Conservation (phyloP, 371 early-diverging fungal species). For the Mucor circinelloides region DNA sequence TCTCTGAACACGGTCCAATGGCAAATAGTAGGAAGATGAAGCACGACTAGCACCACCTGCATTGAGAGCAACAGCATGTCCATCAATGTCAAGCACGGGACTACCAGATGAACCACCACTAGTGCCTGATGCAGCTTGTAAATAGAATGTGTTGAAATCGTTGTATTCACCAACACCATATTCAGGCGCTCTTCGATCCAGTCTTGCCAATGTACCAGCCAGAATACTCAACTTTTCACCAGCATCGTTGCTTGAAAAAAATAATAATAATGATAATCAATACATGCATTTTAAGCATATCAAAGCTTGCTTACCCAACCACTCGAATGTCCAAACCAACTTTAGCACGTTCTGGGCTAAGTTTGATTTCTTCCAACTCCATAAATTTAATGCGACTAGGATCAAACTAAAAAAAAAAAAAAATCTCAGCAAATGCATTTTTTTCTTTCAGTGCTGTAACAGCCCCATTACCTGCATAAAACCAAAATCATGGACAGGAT, state of each 20-base stretch:
- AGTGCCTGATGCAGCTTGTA: slow-evolving; percentile 72
- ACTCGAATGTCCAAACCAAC: slow-evolving; percentile 87
- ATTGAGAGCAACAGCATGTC: slow-evolving; percentile 72
- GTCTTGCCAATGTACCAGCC: slow-evolving; percentile 77
- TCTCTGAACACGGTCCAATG: slow-evolving; percentile 33
- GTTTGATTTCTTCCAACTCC: slow-evolving; percentile 68
- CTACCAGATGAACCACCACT: slow-evolving; percentile 52
- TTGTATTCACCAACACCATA: slow-evolving; percentile 65
- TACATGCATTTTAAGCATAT: too few species aligned
- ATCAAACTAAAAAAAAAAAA: slow-evolving; percentile 83
- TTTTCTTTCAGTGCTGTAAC: neutral
- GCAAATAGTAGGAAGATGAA: slow-evolving; percentile 66
- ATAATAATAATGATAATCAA: neutral
- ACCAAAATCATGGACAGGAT: slow-evolving; percentile 93
- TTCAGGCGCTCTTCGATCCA: slow-evolving; percentile 63
- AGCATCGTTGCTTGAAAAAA: slow-evolving; percentile 66
- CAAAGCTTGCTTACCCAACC: slow-evolving; percentile 56
- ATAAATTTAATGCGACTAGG: slow-evolving; percentile 75
- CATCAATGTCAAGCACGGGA: slow-evolving; percentile 72
- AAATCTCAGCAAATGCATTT: neutral
- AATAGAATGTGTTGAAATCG: slow-evolving; percentile 72
- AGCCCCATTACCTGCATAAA: slow-evolving; percentile 46
- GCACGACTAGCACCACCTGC: slow-evolving; percentile 68
- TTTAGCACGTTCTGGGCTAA: slow-evolving; percentile 78
- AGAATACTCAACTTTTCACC: slow-evolving; percentile 82